Evolutionary conservation across 192 early-diverging fungal species (phyloP), one percentile per base, ranked within the genome.

Genomic region (Umbelopsis sp.): DNA sequence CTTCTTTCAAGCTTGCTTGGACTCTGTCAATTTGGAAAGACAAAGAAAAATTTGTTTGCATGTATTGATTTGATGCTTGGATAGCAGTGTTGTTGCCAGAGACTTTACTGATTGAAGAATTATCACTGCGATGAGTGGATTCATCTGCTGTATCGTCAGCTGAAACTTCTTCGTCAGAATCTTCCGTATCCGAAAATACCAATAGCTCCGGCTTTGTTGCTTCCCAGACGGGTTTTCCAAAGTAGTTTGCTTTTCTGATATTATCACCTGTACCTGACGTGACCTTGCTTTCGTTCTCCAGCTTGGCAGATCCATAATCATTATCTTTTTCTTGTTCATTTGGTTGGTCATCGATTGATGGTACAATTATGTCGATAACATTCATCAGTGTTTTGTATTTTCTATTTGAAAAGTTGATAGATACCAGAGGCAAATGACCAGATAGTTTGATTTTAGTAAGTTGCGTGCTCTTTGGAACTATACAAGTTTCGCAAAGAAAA

Each of bases 301-400:
- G 4, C 12, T 41, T 41, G 38, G 5, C 38, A 41, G 38, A 6
- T 47, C 74, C 71, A 70, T 71, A 65, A 41, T 65, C 16, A 4
- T 32, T 25, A 54, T 44, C 59, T 11, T 69, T 29, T 38, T 51
- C 54, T 22, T 47, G 9, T 67, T 21, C 22, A 20, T 16, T 22
- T 25, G 14, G 20, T 49, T 67, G 41, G 29, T 67, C 66, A 21
- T 67, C 66, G 21, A 44, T 45, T 26, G 65, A 49, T 31, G 77
- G 73, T n/a, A 86, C 70, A 32, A 95, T 82, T 10, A 92, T 77
- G 65, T 93, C 89, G 34, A 93, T 82, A 51, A 91, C 84, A 17
- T 74, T 74, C 92, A 94, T 94, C 29, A 95, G 77, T 12, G 86
- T 86, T 67, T 90, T 90, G 88, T 95, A 93, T 76, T 96, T 96